Conservation (phyloP, 441 rosid genomes). For the Metrosideros polymorpha region DNA sequence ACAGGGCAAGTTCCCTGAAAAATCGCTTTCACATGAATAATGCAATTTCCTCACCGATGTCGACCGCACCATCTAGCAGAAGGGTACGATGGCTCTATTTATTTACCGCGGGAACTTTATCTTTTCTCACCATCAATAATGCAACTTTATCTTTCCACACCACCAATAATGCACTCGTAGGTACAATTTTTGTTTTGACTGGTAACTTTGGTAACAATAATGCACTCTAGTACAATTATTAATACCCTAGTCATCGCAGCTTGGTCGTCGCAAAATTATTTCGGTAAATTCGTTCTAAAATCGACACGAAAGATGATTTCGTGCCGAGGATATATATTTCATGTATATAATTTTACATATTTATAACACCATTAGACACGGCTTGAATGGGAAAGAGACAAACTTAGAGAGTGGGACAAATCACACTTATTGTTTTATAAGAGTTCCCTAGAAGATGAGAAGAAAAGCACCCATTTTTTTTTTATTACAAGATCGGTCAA, state of each 20-base stretch:
- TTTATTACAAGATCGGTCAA: not conserved
- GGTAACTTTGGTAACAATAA: not conserved
- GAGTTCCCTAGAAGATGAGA: not conserved
- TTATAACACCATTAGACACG: not conserved
- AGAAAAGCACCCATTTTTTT: not conserved
- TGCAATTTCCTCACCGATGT: not conserved
- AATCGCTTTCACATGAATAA: not conserved
- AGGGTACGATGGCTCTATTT: not conserved
- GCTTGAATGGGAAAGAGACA: not conserved
- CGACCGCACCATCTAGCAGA: not conserved
- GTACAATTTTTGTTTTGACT: not conserved
- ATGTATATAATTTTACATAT: not conserved
- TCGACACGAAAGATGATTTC: not conserved
- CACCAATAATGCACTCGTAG: not conserved
- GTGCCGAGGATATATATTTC: not conserved
- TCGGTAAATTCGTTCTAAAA: not conserved
- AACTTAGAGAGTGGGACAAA: not conserved
- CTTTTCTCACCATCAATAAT: not conserved
- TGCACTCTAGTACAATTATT: not conserved
- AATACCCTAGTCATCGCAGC: not conserved
- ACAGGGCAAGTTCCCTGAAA: not conserved
- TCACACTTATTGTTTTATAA: not conserved
- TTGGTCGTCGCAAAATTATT: not conserved
- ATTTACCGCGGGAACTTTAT: not conserved
- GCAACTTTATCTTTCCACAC: not conserved